phyloP scores from a whole-genome alignment of 257 asterid genomes.

The Cynanchum wilfordii region DNA sequence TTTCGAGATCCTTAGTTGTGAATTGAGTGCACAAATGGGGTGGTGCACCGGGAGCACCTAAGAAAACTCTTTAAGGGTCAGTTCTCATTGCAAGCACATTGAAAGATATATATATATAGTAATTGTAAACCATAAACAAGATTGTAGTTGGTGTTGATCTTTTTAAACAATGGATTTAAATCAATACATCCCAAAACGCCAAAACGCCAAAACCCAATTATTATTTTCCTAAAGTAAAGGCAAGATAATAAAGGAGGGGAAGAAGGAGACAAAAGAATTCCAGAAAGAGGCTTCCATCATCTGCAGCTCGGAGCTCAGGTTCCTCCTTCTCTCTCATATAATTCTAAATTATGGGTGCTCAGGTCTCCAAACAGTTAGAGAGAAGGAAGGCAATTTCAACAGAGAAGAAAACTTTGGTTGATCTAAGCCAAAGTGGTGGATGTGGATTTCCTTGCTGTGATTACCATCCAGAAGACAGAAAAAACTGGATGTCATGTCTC shows the following conservation, averaged over 20 bases:
- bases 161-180: neutral
- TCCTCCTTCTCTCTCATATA: neutral
- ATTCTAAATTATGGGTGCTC: conserved; percentile 49
- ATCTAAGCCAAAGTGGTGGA: conserved; percentile 37
- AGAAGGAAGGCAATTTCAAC: conserved; percentile 45
- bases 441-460: conserved; percentile 61
- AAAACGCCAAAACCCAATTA: conserved; percentile 2
- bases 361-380: conserved; percentile 50
- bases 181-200: neutral
- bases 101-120: neutral
- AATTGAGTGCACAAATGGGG: too few species aligned
- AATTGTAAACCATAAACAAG: neutral
- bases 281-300: neutral
- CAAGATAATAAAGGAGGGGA: neutral
- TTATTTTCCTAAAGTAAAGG: neutral
- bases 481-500: conserved; percentile 72
- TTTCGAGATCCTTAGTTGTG: too few species aligned
- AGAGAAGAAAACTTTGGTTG: conserved; percentile 47
- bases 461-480: conserved; percentile 46
- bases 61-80: neutral
- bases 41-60: neutral
- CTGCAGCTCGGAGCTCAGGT: too few species aligned
- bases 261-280: too few species aligned
- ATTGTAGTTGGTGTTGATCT: neutral
- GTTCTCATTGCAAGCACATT: neutral